Conservation (phyloP, 371 early-diverging fungal species). For the Rhizopus stolonifer region DNA sequence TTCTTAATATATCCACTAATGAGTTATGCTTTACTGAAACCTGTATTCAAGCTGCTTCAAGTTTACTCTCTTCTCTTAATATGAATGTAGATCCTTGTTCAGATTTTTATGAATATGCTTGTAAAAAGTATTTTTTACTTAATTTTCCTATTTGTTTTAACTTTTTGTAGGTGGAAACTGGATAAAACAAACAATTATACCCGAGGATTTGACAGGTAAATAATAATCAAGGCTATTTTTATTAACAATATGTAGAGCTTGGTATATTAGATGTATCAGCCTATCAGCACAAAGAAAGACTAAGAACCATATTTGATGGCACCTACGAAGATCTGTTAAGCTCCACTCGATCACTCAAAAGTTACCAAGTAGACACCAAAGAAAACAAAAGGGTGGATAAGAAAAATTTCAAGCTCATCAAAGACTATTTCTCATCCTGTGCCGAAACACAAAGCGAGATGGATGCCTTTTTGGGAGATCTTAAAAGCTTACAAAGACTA, state of each 20-base stretch:
- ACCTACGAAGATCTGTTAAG: constrained; percentile 11
- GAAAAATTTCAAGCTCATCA: constrained; percentile 42
- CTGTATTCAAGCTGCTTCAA: constrained; percentile 45
- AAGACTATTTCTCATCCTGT: constrained; percentile 54
- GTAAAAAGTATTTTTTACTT: constrained; percentile 46
- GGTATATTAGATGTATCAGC: constrained; percentile 17
- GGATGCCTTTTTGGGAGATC: constrained; percentile 5
- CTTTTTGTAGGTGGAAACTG: constrained; percentile 63
- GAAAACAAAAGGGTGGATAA: constrained; percentile 23
- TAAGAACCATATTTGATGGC: constrained; percentile 19
- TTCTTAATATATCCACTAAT: not conserved
- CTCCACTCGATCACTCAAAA: constrained; percentile 9
- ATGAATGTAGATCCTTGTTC: constrained; percentile 43
- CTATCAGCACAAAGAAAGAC: constrained; percentile 10
- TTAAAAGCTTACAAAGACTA: constrained; percentile 2
- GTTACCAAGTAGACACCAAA: constrained; percentile 12
- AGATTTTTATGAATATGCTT: constrained; percentile 52
- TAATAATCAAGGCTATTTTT: not conserved
- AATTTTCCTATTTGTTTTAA: too few relatives aligned
- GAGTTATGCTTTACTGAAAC: constrained; percentile 36
- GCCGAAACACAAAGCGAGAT: constrained; percentile 34
- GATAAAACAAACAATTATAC: constrained; percentile 38
- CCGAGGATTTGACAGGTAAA: constrained; percentile 45
- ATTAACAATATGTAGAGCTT: constrained; percentile 9
- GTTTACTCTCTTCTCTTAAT: constrained; percentile 26